Evolutionary conservation across 805 yeast genomes (phyloP), one percentile per base, ranked within the genome.

Genomic region (Kuraishia floccosa): DNA sequence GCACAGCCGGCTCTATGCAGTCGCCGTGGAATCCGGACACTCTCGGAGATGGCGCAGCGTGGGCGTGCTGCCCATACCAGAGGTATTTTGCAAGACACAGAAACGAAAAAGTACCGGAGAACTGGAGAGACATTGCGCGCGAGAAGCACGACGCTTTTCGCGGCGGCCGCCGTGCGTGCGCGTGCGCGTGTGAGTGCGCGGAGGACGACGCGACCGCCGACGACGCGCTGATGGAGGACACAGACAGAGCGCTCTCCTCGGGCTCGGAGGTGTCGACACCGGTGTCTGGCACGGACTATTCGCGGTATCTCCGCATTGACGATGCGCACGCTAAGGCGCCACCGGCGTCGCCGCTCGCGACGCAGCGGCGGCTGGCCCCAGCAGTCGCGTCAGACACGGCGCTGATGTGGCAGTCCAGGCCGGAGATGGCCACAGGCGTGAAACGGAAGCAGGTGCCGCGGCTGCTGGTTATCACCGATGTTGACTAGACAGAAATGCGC

Each of bases 41-140:
- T 25, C 30, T 11, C 10, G 15, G 9, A n/a, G 36, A 37, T 8
- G 24, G 24, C 8, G 39, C 36, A 7, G 20, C 16, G n/a, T 45
- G 50, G 50, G 43, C 42, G 3, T 40, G 37, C 17, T 46, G 46
- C 34, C 50, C 50, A 5, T 45, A 45, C 28, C 50, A 45, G 27
- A 36, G 50, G 6, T 43, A 26, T 28, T 45, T 45, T 25, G 50
- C 50, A 6, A 15, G 25, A 15, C 18, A 25, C 14, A 4, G 24
- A 2, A 31, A 31, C 7, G 44, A 43, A 24, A 32, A 36, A 2
- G 27, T 45, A 2, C 48, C 48, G 2, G 25, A 20, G 6, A 35
- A 39, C 8, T 45, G 48, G 48, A 19, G 27, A 7, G 28, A 29
- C 8, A 38, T 42, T 2, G 27, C 39, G 10, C 39, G 37, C 2